phyloP scores from a whole-genome alignment of 1,284 basidiomycete species.

The Trichosporon sp. region DNA sequence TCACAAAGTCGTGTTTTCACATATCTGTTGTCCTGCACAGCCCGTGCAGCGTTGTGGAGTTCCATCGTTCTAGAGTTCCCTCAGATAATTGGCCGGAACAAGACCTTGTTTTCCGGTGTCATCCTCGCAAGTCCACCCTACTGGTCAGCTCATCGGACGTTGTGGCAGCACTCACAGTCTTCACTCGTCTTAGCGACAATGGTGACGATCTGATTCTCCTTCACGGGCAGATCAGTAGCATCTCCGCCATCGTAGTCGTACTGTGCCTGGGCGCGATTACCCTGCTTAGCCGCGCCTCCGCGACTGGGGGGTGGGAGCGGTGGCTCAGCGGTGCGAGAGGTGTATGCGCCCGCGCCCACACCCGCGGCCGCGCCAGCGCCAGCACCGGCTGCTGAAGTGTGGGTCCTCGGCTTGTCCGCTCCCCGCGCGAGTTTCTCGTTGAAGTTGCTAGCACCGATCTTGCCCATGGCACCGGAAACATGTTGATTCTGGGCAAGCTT shows the following conservation, averaged over 20 bases:
- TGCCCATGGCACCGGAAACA: constrained; percentile 18
- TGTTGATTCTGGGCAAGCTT: constrained; percentile 17
- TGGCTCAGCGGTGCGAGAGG: background rate
- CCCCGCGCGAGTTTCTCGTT: constrained; percentile 8
- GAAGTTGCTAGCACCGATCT: constrained; percentile 18
- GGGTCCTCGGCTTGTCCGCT: constrained; percentile 8
- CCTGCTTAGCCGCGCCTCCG: background rate
- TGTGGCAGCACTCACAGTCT: constrained; percentile 34
- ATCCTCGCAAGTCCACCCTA: constrained; percentile 47
- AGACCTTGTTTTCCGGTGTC: constrained; percentile 36
- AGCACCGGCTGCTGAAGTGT: background rate
- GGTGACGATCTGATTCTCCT: constrained; percentile 38
- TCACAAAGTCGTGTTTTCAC: background rate
- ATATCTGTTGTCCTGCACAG: background rate
- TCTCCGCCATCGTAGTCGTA: constrained; percentile 41
- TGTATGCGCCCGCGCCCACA: background rate
- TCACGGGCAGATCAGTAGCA: constrained; percentile 32
- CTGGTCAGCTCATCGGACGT: background rate
- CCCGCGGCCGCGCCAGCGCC: background rate
- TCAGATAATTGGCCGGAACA: constrained; percentile 41
- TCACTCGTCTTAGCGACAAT: constrained; percentile 39
- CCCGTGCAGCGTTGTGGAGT: background rate
- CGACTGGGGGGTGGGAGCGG: background rate
- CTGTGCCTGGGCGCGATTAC: constrained; percentile 29
- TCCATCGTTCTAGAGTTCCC: constrained; percentile 24